These are phyloP conservation scores for Brassica cretica DNA, from an alignment of 345 rosid species.

Conservation along the genomic window DNA sequence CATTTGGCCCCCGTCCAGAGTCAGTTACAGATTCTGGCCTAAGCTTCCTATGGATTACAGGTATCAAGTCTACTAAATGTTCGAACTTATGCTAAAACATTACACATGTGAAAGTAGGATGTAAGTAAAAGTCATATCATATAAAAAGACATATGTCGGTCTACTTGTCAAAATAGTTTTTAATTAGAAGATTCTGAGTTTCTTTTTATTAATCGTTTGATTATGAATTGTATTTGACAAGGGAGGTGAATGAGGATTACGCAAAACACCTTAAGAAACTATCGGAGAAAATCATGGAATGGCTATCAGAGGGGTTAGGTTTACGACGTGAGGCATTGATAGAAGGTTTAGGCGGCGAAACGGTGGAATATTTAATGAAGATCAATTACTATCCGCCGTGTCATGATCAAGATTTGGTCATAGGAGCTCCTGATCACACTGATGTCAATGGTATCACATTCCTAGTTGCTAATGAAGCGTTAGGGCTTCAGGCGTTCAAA, in stretches of 20 bases:
- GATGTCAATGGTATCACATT: slow-evolving; percentile 60
- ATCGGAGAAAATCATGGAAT: slow-evolving; percentile 49
- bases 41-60: slow-evolving; percentile 56
- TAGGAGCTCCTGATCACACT: slow-evolving; percentile 65
- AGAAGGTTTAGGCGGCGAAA: slow-evolving; percentile 57
- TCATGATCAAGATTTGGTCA: slow-evolving; percentile 54
- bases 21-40: slow-evolving; percentile 68
- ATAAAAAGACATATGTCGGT: too few relatives aligned
- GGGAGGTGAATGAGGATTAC: slow-evolving; percentile 70
- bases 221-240: neutral
- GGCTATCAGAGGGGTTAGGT: slow-evolving; percentile 61
- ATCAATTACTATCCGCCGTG: slow-evolving; percentile 76
- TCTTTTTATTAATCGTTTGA: neutral
- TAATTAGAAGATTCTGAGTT: neutral
- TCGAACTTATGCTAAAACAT: neutral
- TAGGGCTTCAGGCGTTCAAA: slow-evolving; percentile 65
- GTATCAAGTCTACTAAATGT: slow-evolving; percentile 28
- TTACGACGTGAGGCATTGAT: slow-evolving; percentile 45
- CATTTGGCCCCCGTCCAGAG: slow-evolving; percentile 66
- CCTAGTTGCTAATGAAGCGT: slow-evolving; percentile 60
- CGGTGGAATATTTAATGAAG: slow-evolving; percentile 54
- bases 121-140: neutral
- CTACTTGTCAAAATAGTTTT: neutral
- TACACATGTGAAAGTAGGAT: neutral
- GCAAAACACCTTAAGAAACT: slow-evolving; percentile 42